A percentile compares a stretch with the other conserved stretches of the same genome.
These are phyloP conservation scores for Forsythia viridissima DNA, from an alignment of 257 asterid species.

Conservation along the genomic window DNA sequence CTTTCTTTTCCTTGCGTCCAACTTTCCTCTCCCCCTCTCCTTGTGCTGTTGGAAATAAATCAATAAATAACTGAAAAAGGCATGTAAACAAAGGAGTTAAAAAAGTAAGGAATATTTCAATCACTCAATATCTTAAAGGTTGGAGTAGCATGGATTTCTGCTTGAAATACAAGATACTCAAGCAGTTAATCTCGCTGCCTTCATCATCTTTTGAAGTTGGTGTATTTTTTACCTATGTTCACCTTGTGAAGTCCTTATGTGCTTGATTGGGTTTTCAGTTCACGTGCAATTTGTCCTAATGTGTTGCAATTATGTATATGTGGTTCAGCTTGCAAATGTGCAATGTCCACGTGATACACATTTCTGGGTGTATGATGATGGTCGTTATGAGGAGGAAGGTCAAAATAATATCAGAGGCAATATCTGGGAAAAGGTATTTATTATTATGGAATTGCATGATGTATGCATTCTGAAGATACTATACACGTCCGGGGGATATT, in stretches of 20 bases:
- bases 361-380: slow-evolving; percentile 98
- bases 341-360: slow-evolving; percentile 99
- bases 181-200: not conserved
- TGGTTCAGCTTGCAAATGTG: slow-evolving; percentile 79
- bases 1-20: not conserved
- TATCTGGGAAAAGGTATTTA: slow-evolving; percentile 89
- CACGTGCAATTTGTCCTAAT: slow-evolving; percentile 7
- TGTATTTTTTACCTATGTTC: slow-evolving; percentile 5
- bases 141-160: not conserved
- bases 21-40: not conserved
- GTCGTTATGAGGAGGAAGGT: slow-evolving; percentile 98
- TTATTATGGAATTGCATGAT: not conserved
- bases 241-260: slow-evolving; percentile 2
- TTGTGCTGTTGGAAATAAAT: not conserved
- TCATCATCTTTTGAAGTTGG: not conserved
- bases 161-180: not conserved
- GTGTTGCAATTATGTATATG: slow-evolving; percentile 12
- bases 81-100: not conserved
- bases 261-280: slow-evolving; percentile 10
- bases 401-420: slow-evolving; percentile 96
- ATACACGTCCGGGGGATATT: slow-evolving; percentile 11
- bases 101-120: not conserved
- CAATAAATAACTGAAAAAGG: not conserved
- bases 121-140: not conserved
- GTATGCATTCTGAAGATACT: not conserved